Conservation (phyloP, 192 early-diverging fungal genomes). For the Podila epigama region DNA sequence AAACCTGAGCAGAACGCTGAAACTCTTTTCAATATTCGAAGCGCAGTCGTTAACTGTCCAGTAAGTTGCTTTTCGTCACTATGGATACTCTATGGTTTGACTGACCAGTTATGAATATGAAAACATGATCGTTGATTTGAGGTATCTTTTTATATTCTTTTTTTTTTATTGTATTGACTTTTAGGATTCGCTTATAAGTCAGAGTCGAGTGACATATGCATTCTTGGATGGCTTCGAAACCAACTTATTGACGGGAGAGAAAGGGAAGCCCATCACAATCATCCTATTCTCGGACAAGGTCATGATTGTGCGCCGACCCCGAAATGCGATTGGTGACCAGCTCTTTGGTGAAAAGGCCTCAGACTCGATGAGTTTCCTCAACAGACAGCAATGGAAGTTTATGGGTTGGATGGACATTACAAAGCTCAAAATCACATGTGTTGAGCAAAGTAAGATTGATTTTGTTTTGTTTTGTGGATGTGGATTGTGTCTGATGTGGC, state of each 20-base stretch:
- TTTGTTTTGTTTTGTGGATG: background rate
- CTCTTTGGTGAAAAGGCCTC: conserved; percentile 7
- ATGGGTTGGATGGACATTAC: conserved; percentile 33
- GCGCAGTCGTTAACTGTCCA: conserved; percentile 20
- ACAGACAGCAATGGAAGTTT: conserved; percentile 36
- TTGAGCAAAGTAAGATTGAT: conserved; percentile 31
- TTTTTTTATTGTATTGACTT: background rate
- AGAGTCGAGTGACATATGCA: background rate
- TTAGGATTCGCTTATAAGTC: conserved; percentile 23
- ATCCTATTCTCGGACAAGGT: conserved; percentile 42
- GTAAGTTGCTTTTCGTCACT: background rate
- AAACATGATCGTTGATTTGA: background rate
- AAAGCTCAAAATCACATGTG: conserved; percentile 15
- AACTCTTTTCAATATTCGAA: conserved; percentile 22
- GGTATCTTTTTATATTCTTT: background rate
- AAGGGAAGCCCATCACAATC: conserved; percentile 18
- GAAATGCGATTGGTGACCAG: background rate
- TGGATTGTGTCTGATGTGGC: background rate
- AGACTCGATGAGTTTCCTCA: background rate
- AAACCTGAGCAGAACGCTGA: conserved; percentile 22
- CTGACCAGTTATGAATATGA: too few relatives aligned
- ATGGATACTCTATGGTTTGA: too few relatives aligned
- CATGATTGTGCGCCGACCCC: conserved; percentile 32
- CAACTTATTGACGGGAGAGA: conserved; percentile 26
- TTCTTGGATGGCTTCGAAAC: conserved; percentile 32